A percentile compares a stretch with the other conserved stretches of the same genome.
Evolutionary conservation across 371 early-diverging fungal genomes (phyloP).

Genomic region (Mucor circinelloides): DNA sequence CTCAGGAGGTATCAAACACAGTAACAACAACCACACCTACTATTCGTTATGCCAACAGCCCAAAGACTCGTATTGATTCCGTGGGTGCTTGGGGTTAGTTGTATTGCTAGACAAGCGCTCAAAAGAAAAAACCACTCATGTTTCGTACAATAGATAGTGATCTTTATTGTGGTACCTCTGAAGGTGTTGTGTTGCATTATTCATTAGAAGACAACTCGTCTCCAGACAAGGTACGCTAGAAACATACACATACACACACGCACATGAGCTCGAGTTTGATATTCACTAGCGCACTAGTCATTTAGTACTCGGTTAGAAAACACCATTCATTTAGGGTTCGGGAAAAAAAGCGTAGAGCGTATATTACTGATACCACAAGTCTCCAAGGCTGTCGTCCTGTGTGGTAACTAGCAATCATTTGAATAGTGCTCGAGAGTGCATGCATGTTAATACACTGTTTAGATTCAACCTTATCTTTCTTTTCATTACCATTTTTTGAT

Average conservation of each 20-base stretch:
- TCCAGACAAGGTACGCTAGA: slow-evolving; percentile 38
- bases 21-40: slow-evolving; percentile 16
- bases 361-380: slow-evolving; percentile 71
- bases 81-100: slow-evolving; percentile 62
- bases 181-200: slow-evolving; percentile 72
- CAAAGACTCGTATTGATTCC: slow-evolving; percentile 36
- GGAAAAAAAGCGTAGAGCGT: slow-evolving; percentile 66
- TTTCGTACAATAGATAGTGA: slow-evolving; percentile 51
- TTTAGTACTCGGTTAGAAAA: slow-evolving; percentile 50
- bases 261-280: no score
- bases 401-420: slow-evolving; percentile 53
- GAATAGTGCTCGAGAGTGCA: background rate
- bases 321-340: slow-evolving; percentile 61
- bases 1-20: slow-evolving; percentile 15
- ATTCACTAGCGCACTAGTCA: slow-evolving; percentile 19
- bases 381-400: slow-evolving; percentile 70
- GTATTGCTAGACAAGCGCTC: background rate
- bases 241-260: background rate
- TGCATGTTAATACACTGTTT: no score
- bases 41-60: slow-evolving; percentile 24
- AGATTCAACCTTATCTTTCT: slow-evolving; percentile 70
- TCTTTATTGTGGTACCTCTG: slow-evolving; percentile 76
- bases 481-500: slow-evolving; percentile 63
- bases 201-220: slow-evolving; percentile 46
- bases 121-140: background rate